Conservation (phyloP, 306 rosid species). For the Amphicarpaea edgeworthii region DNA sequence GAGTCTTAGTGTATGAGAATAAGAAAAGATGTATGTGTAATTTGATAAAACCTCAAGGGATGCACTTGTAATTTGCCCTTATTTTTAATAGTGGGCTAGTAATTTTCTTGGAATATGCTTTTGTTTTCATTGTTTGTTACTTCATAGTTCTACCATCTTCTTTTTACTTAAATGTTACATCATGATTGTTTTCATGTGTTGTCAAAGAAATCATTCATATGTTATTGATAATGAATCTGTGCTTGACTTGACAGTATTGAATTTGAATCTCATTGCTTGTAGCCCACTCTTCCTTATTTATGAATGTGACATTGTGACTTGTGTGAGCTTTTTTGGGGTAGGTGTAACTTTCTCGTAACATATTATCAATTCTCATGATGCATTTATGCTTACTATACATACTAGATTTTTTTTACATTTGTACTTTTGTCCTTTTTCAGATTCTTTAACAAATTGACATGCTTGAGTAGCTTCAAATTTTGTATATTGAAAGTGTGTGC, state of each 20-base stretch:
- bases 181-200: slow-evolving; percentile 29
- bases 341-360: slow-evolving; percentile 20
- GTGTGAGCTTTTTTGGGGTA: slow-evolving; percentile 22
- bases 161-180: slow-evolving; percentile 21
- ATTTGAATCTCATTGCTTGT: slow-evolving; percentile 22
- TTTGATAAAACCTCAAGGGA: no score
- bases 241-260: slow-evolving; percentile 39
- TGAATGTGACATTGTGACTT: slow-evolving; percentile 2
- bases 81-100: slow-evolving; percentile 5
- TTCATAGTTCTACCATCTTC: background rate
- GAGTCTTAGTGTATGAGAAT: no score
- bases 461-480: slow-evolving; percentile 38
- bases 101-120: slow-evolving; percentile 13
- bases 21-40: no score
- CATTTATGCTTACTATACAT: slow-evolving; percentile 32
- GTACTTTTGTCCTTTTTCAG: background rate
- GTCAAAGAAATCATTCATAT: slow-evolving; percentile 5
- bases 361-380: slow-evolving; percentile 30
- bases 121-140: slow-evolving; percentile 11
- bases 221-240: slow-evolving; percentile 31
- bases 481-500: slow-evolving; percentile 26
- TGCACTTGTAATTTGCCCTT: no score
- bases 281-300: slow-evolving; percentile 23
- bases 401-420: slow-evolving; percentile 22
- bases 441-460: slow-evolving; percentile 42